Base-by-base conservation (phyloP, 352 stramenopile genomes). In the Detonula confervacea region DNA sequence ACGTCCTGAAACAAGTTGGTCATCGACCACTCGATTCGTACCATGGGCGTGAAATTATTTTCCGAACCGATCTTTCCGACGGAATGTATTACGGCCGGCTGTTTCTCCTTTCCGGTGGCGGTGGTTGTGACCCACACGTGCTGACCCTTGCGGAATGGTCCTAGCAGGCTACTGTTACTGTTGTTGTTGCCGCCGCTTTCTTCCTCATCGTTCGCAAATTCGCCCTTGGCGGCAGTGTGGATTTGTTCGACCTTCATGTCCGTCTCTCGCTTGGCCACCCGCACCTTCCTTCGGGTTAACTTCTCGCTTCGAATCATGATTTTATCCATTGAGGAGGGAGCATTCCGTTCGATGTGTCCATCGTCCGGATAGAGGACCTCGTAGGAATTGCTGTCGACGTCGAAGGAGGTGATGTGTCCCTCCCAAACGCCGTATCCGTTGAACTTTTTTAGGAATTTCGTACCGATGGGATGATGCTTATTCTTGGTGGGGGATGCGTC, bases 71-170 rank as follows among this genome's bases (percentile, higher is more conserved):
- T n/a, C n/a, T 39, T n/a, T 59, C 3, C 14, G 29, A 62, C 25
- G 46, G 47, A 72, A n/a, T 54, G 6, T 16, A 72, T 72, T n/a
- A 54, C 24, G 30, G 63, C 63, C 7, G 33, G 9, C 8, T 72
- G 44, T 27, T 39, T 54, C 51, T 54, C 46, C 37, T 72, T 72
- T 4, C 63, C 63, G 18, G 62, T 27, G 8, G 62, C 8, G 47
- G n/a, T n/a, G n/a, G n/a, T n/a, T n/a, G n/a, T n/a, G n/a, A 62
- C 46, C 63, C 63, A 72, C 9, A 78, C 70, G 44, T 72, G 47
- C 52, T 78, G 70, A 16, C 70, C 70, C 47, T 59, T 8, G 5
- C 20, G 20, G 35, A 61, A 61, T 14, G 30, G 24, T 14, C 20
- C 24, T 22, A 11, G 11, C n/a, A n/a, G n/a, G n/a, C n/a, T n/a